Conservation (phyloP, 345 rosid species). For the Syzygium aromaticum region DNA sequence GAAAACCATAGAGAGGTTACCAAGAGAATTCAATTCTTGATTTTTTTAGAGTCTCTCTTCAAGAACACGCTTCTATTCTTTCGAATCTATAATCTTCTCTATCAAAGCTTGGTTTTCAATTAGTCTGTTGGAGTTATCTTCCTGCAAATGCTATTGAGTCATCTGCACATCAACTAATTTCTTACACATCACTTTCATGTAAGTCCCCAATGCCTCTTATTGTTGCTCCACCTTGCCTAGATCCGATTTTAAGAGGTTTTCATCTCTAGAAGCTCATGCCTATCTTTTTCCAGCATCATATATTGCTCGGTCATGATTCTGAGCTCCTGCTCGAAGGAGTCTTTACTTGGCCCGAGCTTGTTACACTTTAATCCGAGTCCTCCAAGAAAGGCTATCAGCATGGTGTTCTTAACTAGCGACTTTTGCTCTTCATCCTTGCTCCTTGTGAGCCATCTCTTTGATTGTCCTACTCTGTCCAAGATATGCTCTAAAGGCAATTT, state of each 20-base stretch:
- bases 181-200: slow-evolving; percentile 25
- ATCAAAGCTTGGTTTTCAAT: slow-evolving; percentile 35
- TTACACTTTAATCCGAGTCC: slow-evolving; percentile 42
- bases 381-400: slow-evolving; percentile 49
- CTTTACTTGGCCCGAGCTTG: slow-evolving; percentile 40
- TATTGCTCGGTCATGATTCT: slow-evolving; percentile 16
- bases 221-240: slow-evolving; percentile 27
- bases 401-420: slow-evolving; percentile 62
- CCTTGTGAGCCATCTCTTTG: slow-evolving; percentile 40
- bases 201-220: slow-evolving; percentile 27
- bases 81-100: slow-evolving; percentile 32
- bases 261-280: slow-evolving; percentile 46
- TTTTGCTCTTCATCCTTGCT: slow-evolving; percentile 55
- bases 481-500: slow-evolving; percentile 39
- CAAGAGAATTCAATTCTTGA: slow-evolving; percentile 44
- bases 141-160: slow-evolving; percentile 34
- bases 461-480: slow-evolving; percentile 37
- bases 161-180: slow-evolving; percentile 40
- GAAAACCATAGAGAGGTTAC: slow-evolving; percentile 40
- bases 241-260: slow-evolving; percentile 47
- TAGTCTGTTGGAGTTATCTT: slow-evolving; percentile 36
- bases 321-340: slow-evolving; percentile 29
- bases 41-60: slow-evolving; percentile 34
- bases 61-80: slow-evolving; percentile 33
- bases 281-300: slow-evolving; percentile 35